These are phyloP conservation scores for Diplodia sapinea DNA, from an alignment of 2,329 filamentous ascomycete species.

Conservation along the genomic window DNA sequence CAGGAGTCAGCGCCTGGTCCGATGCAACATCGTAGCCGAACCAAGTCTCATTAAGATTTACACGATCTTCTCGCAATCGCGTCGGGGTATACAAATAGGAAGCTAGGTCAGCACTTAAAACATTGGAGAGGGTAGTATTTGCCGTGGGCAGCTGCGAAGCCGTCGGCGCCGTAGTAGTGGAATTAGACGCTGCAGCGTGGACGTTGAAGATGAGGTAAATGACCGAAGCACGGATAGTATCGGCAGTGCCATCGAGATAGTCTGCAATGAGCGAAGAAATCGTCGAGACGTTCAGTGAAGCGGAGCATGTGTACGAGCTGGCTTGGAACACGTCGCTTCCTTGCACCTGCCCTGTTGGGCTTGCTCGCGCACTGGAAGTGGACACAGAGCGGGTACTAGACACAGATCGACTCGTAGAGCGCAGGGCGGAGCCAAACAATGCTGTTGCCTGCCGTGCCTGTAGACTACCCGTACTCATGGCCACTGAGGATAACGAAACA, in stretches of 20 bases:
- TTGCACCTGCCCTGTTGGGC: slow-evolving; percentile 16
- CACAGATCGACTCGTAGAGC: background rate
- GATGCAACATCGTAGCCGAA: slow-evolving; percentile 43
- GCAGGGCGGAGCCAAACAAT: slow-evolving; percentile 1
- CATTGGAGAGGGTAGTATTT: slow-evolving; percentile 53
- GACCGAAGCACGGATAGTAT: slow-evolving; percentile 61
- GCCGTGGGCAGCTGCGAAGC: slow-evolving; percentile 53
- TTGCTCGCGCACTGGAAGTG: slow-evolving; percentile 32
- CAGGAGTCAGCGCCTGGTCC: slow-evolving; percentile 2
- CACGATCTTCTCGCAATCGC: slow-evolving; percentile 57
- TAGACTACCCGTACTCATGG: slow-evolving; percentile 9
- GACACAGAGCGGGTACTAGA: slow-evolving; percentile 9
- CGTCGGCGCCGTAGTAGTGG: slow-evolving; percentile 49
- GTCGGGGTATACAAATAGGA: slow-evolving; percentile 61
- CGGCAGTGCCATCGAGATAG: slow-evolving; percentile 61
- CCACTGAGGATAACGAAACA: slow-evolving; percentile 13
- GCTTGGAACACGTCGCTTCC: slow-evolving; percentile 49
- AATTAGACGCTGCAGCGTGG: slow-evolving; percentile 57
- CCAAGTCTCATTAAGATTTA: slow-evolving; percentile 65
- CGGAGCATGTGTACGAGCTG: slow-evolving; percentile 61
- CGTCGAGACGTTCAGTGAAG: slow-evolving; percentile 57
- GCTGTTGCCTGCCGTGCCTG: slow-evolving; percentile 13
- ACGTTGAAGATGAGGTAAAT: slow-evolving; percentile 64
- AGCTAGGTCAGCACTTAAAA: slow-evolving; percentile 57
- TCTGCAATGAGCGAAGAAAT: slow-evolving; percentile 58